phyloP scores from a whole-genome alignment of 1,139 yeast species.

The Kodamaea derodonti region DNA sequence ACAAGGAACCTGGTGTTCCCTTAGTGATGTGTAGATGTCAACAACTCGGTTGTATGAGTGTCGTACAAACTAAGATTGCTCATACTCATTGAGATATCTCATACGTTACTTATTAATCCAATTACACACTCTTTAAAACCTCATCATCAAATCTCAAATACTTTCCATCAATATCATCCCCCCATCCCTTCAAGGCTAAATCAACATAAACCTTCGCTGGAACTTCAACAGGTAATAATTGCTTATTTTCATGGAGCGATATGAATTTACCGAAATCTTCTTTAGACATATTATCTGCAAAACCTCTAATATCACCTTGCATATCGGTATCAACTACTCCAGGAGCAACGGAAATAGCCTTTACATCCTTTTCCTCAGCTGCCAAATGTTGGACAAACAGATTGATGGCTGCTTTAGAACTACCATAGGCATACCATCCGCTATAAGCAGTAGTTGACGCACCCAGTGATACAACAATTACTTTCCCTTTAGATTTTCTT shows the following conservation, averaged over 20 bases:
- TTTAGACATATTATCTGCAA: slow-evolving; percentile 52
- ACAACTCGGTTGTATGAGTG: too few relatives aligned
- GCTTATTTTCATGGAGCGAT: slow-evolving; percentile 51
- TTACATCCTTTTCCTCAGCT: slow-evolving; percentile 58
- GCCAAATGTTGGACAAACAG: slow-evolving; percentile 66
- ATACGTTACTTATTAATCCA: too few relatives aligned
- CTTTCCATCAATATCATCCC: slow-evolving; percentile 53
- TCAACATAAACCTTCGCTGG: slow-evolving; percentile 70
- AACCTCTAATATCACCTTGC: slow-evolving; percentile 74
- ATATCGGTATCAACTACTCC: slow-evolving; percentile 89
- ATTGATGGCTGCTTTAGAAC: slow-evolving; percentile 86
- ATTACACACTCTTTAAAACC: too few relatives aligned
- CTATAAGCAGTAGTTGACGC: slow-evolving; percentile 60
- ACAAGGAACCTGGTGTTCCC: too few relatives aligned
- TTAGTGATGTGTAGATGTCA: too few relatives aligned
- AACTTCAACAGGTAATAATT: slow-evolving; percentile 59
- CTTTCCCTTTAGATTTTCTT: slow-evolving; percentile 52
- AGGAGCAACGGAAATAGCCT: slow-evolving; percentile 75
- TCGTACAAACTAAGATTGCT: too few relatives aligned
- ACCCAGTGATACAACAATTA: slow-evolving; percentile 81
- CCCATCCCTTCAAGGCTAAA: slow-evolving; percentile 58
- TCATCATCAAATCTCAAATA: slow-evolving; percentile 63
- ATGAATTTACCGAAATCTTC: slow-evolving; percentile 56
- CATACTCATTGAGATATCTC: too few relatives aligned
- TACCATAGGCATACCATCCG: slow-evolving; percentile 90